Conservation (phyloP, 768 basidiomycete species). For the Lactifluus subvellereus region DNA sequence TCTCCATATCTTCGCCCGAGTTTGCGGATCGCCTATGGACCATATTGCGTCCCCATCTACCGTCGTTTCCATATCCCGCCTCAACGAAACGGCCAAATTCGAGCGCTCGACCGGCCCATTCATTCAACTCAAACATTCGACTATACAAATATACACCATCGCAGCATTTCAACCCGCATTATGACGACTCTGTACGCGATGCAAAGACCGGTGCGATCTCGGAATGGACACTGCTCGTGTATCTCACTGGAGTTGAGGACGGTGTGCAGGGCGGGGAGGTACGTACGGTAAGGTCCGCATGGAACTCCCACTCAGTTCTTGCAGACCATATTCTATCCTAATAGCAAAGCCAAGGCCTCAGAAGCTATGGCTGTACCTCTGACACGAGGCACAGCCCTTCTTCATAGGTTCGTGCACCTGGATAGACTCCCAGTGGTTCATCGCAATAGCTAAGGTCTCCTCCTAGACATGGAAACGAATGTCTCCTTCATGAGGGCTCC, state of each 20-base stretch:
- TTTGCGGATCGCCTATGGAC: slow-evolving; percentile 53
- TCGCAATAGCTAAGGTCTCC: neutral
- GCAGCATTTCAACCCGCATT: slow-evolving; percentile 71
- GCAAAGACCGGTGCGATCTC: slow-evolving; percentile 53
- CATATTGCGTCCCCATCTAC: slow-evolving; percentile 52
- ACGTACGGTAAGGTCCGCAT: slow-evolving; percentile 6
- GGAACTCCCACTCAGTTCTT: neutral
- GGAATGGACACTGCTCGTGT: slow-evolving; percentile 75
- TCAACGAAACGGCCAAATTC: slow-evolving; percentile 29
- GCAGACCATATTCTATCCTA: slow-evolving; percentile 67
- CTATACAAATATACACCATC: slow-evolving; percentile 60
- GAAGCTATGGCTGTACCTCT: slow-evolving; percentile 48
- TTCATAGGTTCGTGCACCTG: slow-evolving; percentile 48
- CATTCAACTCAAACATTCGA: slow-evolving; percentile 69
- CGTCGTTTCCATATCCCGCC: slow-evolving; percentile 43
- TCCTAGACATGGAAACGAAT: slow-evolving; percentile 62
- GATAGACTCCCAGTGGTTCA: neutral
- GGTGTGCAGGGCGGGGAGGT: slow-evolving; percentile 70
- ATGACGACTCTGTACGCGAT: slow-evolving; percentile 66
- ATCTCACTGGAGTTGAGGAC: slow-evolving; percentile 65
- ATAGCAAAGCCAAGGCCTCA: slow-evolving; percentile 43
- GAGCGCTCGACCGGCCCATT: slow-evolving; percentile 41
- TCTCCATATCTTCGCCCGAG: slow-evolving; percentile 49
- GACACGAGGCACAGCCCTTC: slow-evolving; percentile 55
- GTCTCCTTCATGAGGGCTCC: slow-evolving; percentile 68